A percentile compares a stretch with the other conserved stretches of the same genome.
phyloP scores from a whole-genome alignment of 23 red algal genomes.

The Gracilaria vermiculophylla region DNA sequence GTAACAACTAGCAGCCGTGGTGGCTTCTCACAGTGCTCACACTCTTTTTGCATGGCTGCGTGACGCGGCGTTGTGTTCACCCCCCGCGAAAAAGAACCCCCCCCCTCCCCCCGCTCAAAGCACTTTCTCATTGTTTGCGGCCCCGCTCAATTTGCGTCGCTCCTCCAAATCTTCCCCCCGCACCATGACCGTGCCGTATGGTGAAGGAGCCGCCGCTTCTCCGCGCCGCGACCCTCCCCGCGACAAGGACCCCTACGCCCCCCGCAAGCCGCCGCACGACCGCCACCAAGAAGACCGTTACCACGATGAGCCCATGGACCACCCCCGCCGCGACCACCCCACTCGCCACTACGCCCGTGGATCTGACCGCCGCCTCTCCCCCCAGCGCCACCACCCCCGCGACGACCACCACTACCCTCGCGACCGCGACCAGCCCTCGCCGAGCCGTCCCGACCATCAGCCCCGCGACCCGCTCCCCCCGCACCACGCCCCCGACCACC shows the following conservation, averaged over 20 bases:
- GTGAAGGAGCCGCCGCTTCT: constrained; percentile 22
- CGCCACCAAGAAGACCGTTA: not conserved
- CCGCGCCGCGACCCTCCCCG: not conserved
- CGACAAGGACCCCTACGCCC: not conserved
- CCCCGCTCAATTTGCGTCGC: not conserved
- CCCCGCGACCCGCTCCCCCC: not conserved
- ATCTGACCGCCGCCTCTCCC: constrained; percentile 1
- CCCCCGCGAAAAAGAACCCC: not conserved
- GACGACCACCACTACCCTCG: not conserved
- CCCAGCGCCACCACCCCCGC: not conserved
- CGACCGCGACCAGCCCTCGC: constrained; percentile 5
- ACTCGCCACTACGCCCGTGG: not conserved
- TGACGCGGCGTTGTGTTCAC: constrained; percentile 17
- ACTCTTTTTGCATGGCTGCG: constrained; percentile 19
- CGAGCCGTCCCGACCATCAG: not conserved
- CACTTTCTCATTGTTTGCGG: constrained; percentile 8
- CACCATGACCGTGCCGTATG: constrained; percentile 16
- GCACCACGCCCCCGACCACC: not conserved
- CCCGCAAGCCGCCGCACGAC: not conserved
- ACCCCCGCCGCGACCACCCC: constrained; percentile 4
- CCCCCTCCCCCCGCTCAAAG: not conserved
- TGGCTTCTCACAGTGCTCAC: constrained; percentile 19
- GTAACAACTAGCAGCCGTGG: not conserved
- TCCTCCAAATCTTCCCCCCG: not conserved
- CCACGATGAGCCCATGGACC: not conserved